phyloP scores from a whole-genome alignment of 2,329 filamentous ascomycete genomes.

The Verruconis gallopava region DNA sequence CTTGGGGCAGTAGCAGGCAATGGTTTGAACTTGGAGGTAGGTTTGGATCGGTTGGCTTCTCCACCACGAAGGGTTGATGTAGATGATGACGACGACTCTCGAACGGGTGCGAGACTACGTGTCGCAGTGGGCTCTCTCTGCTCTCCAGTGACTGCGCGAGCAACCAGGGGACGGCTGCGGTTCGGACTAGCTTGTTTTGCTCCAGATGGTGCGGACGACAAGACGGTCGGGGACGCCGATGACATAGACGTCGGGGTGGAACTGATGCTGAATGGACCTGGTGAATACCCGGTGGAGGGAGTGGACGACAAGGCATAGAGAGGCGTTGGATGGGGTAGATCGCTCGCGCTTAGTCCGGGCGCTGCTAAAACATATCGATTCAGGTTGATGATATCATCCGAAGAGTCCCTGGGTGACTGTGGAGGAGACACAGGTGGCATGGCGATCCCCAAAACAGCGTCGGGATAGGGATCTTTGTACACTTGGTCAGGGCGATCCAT shows the following conservation, averaged over 20 bases:
- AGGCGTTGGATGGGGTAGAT: constrained; percentile 55
- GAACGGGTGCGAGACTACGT: constrained; percentile 51
- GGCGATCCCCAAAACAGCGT: constrained; percentile 31
- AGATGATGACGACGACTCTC: constrained; percentile 64
- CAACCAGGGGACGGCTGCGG: constrained; percentile 46
- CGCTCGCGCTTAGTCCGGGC: constrained; percentile 47
- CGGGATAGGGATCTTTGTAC: constrained; percentile 28
- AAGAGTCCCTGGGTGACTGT: neutral
- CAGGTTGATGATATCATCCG: constrained; percentile 13
- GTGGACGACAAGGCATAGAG: constrained; percentile 49
- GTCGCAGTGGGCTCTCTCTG: constrained; percentile 35
- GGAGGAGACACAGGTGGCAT: constrained; percentile 21
- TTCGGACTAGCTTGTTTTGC: constrained; percentile 43
- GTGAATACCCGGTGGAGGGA: constrained; percentile 62
- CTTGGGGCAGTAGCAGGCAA: constrained; percentile 37
- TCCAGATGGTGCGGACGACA: constrained; percentile 31
- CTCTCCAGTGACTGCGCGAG: constrained; percentile 42
- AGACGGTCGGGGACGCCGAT: constrained; percentile 56
- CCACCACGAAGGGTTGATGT: constrained; percentile 51
- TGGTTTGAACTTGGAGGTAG: constrained; percentile 13
- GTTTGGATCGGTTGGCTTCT: constrained; percentile 32
- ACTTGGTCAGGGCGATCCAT: constrained; percentile 14
- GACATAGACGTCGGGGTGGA: constrained; percentile 69
- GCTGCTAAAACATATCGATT: constrained; percentile 23
- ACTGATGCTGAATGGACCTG: constrained; percentile 59